Conservation (phyloP, 768 basidiomycete genomes). For the Termitomyces bulborhizus region DNA sequence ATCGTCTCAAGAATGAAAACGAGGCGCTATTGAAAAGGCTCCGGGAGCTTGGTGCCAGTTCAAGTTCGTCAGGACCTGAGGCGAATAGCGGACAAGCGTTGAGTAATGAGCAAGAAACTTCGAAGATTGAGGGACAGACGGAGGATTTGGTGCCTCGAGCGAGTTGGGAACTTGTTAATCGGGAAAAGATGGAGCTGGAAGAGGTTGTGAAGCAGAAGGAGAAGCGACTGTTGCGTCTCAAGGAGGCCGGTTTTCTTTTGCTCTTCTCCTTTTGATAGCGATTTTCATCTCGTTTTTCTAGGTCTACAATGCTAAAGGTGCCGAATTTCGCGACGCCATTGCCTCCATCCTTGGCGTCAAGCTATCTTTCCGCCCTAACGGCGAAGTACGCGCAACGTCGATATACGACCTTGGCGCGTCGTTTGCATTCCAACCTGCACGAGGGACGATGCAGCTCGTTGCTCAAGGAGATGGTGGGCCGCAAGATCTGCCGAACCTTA, state of each 20-base stretch:
- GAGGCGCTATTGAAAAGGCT: constrained; percentile 68
- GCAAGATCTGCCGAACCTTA: constrained; percentile 64
- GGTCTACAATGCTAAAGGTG: constrained; percentile 80
- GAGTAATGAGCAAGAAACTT: neutral
- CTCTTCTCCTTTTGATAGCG: neutral
- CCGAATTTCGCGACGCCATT: constrained; percentile 90
- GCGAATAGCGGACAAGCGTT: neutral
- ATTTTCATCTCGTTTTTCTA: constrained; percentile 21
- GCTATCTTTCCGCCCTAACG: constrained; percentile 86
- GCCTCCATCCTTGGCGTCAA: constrained; percentile 88
- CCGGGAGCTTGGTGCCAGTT: constrained; percentile 36
- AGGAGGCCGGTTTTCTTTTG: constrained; percentile 50
- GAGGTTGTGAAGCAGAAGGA: constrained; percentile 69
- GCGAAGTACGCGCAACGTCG: constrained; percentile 86
- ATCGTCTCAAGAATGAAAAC: constrained; percentile 78
- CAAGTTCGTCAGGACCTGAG: neutral
- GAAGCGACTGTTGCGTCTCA: constrained; percentile 70
- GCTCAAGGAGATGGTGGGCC: constrained; percentile 72
- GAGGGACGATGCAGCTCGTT: constrained; percentile 61
- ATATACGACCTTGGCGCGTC: constrained; percentile 82
- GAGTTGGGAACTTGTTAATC: constrained; percentile 68
- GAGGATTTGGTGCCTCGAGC: constrained; percentile 64
- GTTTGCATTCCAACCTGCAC: constrained; percentile 77
- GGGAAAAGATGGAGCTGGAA: constrained; percentile 66
- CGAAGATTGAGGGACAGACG: constrained; percentile 1